Evolutionary conservation across 75 land plant genomes (phyloP).

Genomic region (Selaginella tamariscina): DNA sequence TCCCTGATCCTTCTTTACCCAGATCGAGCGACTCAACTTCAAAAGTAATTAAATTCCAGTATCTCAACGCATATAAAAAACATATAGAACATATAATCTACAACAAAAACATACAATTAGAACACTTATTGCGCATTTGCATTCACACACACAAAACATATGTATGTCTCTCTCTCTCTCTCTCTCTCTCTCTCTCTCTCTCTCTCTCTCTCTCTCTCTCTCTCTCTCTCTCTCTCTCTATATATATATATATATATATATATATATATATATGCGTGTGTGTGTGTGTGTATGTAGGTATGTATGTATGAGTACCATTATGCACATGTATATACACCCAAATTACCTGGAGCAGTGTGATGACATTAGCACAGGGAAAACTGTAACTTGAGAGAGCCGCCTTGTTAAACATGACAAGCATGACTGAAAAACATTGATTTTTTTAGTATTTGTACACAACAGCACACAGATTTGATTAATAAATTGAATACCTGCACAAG

Average conservation of each 20-base stretch:
- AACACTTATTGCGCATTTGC: neutral
- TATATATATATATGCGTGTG: no score
- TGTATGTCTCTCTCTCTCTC: no score
- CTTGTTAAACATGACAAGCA: slow-evolving; percentile 87
- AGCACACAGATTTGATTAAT: slow-evolving; percentile 1
- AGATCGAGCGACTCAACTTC: slow-evolving; percentile 21
- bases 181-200: no score
- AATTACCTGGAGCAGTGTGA: slow-evolving; percentile 72
- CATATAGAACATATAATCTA: slow-evolving; percentile 75
- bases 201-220: no score
- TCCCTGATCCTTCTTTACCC: neutral
- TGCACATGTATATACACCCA: no score
- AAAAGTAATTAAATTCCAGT: slow-evolving; percentile 59
- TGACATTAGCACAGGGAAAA: slow-evolving; percentile 87
- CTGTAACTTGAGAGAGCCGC: slow-evolving; percentile 85
- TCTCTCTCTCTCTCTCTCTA: no score
- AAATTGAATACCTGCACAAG: slow-evolving; percentile 23
- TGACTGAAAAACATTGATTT: slow-evolving; percentile 50
- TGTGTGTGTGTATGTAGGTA: no score
- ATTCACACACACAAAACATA: neutral
- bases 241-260: no score
- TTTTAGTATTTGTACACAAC: no score
- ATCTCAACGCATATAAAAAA: slow-evolving; percentile 49
- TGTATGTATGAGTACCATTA: neutral
- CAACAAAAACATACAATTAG: neutral